phyloP scores from a whole-genome alignment of 1,284 basidiomycete genomes.

The Volvariella surrecta region DNA sequence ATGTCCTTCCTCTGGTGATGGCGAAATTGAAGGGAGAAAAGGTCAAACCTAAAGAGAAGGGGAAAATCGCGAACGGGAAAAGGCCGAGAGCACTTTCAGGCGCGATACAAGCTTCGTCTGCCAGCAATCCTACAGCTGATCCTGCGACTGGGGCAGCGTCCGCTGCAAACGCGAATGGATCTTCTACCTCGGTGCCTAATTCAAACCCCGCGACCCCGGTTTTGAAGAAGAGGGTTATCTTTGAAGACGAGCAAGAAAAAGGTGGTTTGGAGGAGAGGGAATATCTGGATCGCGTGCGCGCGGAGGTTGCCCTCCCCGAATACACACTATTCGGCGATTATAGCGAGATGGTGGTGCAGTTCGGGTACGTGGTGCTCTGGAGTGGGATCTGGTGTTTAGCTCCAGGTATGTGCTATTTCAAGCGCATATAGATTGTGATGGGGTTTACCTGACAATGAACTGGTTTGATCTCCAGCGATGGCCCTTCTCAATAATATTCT shows the following conservation, averaged over 20 bases:
- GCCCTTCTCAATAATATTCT: constrained; percentile 83
- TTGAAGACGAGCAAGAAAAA: constrained; percentile 58
- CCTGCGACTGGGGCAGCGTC: background rate
- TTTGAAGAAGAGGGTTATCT: constrained; percentile 64
- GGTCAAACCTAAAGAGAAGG: constrained; percentile 21
- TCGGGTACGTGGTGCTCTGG: constrained; percentile 91
- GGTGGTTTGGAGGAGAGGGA: constrained; percentile 56
- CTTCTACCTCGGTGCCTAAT: constrained; percentile 8
- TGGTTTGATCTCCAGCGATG: constrained; percentile 43
- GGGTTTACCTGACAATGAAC: constrained; percentile 5
- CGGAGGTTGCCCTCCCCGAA: constrained; percentile 74
- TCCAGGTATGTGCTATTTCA: constrained; percentile 62
- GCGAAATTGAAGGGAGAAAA: constrained; percentile 14
- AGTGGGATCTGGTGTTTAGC: constrained; percentile 93
- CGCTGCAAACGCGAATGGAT: constrained; percentile 13
- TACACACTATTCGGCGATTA: constrained; percentile 84
- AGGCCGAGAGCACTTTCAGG: constrained; percentile 10
- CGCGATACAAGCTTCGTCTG: background rate
- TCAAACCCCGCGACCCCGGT: background rate
- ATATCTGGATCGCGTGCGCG: constrained; percentile 70
- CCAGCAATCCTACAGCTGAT: too few species aligned
- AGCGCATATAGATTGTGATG: constrained; percentile 1
- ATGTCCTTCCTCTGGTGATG: constrained; percentile 21
- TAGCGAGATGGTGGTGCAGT: constrained; percentile 93
- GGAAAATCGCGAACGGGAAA: constrained; percentile 16